Evolutionary conservation across 805 yeast species (phyloP), one percentile per base, ranked within the genome.

Genomic region (Kazachstania kunashirensis): DNA sequence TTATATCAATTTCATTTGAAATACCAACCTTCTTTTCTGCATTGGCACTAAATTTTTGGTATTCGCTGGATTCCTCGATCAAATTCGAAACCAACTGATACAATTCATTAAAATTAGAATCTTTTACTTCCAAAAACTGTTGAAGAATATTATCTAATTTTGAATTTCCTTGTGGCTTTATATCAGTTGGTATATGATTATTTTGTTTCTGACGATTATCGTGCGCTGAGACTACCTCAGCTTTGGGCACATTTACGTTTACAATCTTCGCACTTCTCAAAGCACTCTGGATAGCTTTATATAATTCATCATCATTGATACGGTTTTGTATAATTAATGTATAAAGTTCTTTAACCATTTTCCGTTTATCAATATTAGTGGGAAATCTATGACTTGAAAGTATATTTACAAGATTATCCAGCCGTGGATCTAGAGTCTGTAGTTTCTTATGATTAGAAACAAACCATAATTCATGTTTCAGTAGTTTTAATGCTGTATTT

Each of bases 1-100:
- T 28, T 0, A 53, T 26, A 32, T 52, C 49, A 12, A 41, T 36
- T 15, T 37, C 27, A 18, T 37, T 31, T 10, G 16, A 14, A 30
- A 24, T 23, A 5, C 5, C 16, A 18, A 17, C 17, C 7, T 13
- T 17, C 3, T 5, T 17, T 13, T 11, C 17, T n/a, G 15, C 26
- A 14, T 15, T 14, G 5, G 31, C 8, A 16, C 13, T 19, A 14
- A 29, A 28, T 10, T 18, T 32, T 23, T 33, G 29, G 4, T 18
- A 9, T 31, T 39, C 46, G n/a, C 33, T 24, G 3, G 40, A 33
- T 20, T 40, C 43, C 32, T 43, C 44, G 3, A 40, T 23, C 9
- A 43, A 30, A 14, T 40, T 40, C 15, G 34, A 28, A 8, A 43
- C 18, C 3, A 43, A 19, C 24, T 40, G 46, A 20, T 43, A 36